Evolutionary conservation across 164 flowering plant genomes (phyloP).

Genomic region (Berberis vulgaris): DNA sequence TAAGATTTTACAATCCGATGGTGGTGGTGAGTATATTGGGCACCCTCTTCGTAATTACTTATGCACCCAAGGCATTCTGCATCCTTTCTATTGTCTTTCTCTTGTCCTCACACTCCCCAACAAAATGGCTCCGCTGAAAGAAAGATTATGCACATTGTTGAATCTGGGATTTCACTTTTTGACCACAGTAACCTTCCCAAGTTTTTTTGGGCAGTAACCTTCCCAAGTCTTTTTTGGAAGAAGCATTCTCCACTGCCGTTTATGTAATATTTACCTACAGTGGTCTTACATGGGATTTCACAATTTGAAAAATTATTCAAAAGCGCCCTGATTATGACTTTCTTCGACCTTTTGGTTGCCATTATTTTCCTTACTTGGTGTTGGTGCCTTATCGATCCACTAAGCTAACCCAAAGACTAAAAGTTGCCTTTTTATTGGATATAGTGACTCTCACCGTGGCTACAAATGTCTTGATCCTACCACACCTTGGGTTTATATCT

Average conservation of each 20-base stretch:
- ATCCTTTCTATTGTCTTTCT: background rate
- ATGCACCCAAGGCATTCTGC: background rate
- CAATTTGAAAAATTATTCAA: background rate
- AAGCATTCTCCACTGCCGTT: background rate
- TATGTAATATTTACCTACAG: background rate
- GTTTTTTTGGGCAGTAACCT: no score
- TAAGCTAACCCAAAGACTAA: background rate
- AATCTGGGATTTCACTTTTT: background rate
- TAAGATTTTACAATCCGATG: background rate
- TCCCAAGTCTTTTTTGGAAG: background rate
- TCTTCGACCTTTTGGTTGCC: background rate
- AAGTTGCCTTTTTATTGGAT: no score
- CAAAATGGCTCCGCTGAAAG: background rate
- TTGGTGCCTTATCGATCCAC: background rate
- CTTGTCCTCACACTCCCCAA: background rate
- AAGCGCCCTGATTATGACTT: background rate
- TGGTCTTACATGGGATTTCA: background rate
- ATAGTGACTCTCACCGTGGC: no score
- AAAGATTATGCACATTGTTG: background rate
- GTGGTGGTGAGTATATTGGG: background rate
- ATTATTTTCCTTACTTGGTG: background rate
- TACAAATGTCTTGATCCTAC: no score
- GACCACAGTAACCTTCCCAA: background rate
- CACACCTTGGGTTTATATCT: no score
- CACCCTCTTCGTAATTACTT: background rate